phyloP scores from a whole-genome alignment of 371 early-diverging fungal genomes.

The Mortierella sp. region DNA sequence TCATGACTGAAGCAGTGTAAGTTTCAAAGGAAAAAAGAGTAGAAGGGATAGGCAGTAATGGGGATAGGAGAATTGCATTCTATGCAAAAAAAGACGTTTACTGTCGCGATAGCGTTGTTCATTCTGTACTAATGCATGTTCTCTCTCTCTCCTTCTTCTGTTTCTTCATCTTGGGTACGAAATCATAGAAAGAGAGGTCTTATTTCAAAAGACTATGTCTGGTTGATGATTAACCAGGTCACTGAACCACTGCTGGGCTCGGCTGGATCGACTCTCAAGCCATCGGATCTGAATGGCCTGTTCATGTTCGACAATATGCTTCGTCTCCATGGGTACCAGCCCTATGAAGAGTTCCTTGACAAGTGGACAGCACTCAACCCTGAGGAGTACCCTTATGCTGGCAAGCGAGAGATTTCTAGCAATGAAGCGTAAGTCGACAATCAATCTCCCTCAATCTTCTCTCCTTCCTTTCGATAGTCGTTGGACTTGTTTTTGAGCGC shows the following conservation, averaged over 20 bases:
- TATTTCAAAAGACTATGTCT: slow-evolving; percentile 61
- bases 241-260: slow-evolving; percentile 45
- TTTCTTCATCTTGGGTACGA: not conserved
- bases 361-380: slow-evolving; percentile 64
- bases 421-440: slow-evolving; percentile 67
- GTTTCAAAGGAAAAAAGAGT: too few relatives aligned
- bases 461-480: too few relatives aligned
- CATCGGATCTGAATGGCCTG: slow-evolving; percentile 61
- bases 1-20: slow-evolving; percentile 50
- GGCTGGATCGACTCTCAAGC: slow-evolving; percentile 27
- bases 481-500: not conserved
- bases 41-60: too few relatives aligned
- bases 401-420: slow-evolving; percentile 64
- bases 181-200: slow-evolving; percentile 37
- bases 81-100: not conserved
- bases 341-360: slow-evolving; percentile 69
- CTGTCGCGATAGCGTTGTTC: not conserved
- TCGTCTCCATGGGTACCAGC: slow-evolving; percentile 63
- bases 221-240: slow-evolving; percentile 66
- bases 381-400: slow-evolving; percentile 67
- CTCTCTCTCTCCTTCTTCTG: not conserved
- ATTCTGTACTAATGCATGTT: too few relatives aligned
- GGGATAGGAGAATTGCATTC: not conserved
- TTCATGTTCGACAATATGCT: slow-evolving; percentile 73
- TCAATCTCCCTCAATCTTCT: not conserved